phyloP scores from a whole-genome alignment of 805 yeast genomes.

The Cyberlindnera petersonii region DNA sequence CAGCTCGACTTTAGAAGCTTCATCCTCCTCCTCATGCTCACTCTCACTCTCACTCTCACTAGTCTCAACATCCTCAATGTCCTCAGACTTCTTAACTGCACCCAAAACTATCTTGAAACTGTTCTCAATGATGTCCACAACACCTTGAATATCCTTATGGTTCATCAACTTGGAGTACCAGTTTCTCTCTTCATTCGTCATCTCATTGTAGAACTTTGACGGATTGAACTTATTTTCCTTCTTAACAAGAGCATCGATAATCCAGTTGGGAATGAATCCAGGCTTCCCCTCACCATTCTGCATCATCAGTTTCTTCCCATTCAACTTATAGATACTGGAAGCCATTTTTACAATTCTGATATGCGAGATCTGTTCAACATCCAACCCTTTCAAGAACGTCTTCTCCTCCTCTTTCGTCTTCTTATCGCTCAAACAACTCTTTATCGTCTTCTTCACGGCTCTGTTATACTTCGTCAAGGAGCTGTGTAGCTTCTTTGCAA shows the following conservation, averaged over 20 bases:
- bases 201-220: slow-evolving; percentile 38
- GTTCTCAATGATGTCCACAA: slow-evolving; percentile 37
- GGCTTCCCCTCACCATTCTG: slow-evolving; percentile 1
- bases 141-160: slow-evolving; percentile 44
- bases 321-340: slow-evolving; percentile 13
- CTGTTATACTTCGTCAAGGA: slow-evolving; percentile 39
- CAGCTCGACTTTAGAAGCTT: background rate
- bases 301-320: slow-evolving; percentile 12
- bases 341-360: slow-evolving; percentile 22
- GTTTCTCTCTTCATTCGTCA: slow-evolving; percentile 27
- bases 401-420: slow-evolving; percentile 16
- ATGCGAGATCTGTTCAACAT: slow-evolving; percentile 24
- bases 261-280: slow-evolving; percentile 24
- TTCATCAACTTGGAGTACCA: slow-evolving; percentile 41
- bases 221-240: slow-evolving; percentile 39
- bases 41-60: slow-evolving; percentile 21
- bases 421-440: slow-evolving; percentile 9
- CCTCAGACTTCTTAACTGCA: slow-evolving; percentile 20
- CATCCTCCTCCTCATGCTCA: slow-evolving; percentile 22
- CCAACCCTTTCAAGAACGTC: slow-evolving; percentile 22
- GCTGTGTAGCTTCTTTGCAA: slow-evolving; percentile 47
- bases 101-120: slow-evolving; percentile 36
- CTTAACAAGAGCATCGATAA: slow-evolving; percentile 28
- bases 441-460: slow-evolving; percentile 31
- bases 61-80: slow-evolving; percentile 17